These are phyloP conservation scores for Coemansia sp. DNA, from an alignment of 192 early-diverging fungal species.

Conservation along the genomic window DNA sequence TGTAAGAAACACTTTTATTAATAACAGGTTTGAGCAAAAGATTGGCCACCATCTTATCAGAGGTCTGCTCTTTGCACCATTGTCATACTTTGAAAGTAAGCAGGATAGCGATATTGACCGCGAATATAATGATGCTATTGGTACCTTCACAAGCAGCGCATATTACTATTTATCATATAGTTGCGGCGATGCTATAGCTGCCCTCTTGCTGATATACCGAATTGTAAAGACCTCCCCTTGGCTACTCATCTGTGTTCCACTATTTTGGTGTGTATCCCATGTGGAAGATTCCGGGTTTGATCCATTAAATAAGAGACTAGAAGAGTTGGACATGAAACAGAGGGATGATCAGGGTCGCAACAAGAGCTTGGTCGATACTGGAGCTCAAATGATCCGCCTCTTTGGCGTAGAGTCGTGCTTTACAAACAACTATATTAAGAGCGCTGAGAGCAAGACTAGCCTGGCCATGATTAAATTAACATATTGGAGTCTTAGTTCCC, in stretches of 20 bases:
- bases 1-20: background rate
- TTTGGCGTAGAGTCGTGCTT: background rate
- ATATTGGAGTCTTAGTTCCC: background rate
- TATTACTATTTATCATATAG: background rate
- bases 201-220: background rate
- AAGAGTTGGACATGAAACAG: background rate
- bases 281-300: background rate
- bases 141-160: background rate
- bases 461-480: background rate
- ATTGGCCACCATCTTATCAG: background rate
- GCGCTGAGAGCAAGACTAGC: background rate
- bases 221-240: background rate
- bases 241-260: background rate
- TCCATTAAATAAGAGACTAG: too few species aligned
- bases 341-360: background rate
- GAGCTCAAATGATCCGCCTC: background rate
- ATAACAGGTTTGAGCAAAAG: background rate
- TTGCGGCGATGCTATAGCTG: background rate
- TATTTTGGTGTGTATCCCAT: background rate
- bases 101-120: background rate
- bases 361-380: background rate
- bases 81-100: background rate
- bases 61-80: background rate
- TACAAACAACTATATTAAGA: background rate
- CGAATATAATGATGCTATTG: background rate